Conservation (phyloP, 1,284 basidiomycete species). For the Heterobasidion annosum region DNA sequence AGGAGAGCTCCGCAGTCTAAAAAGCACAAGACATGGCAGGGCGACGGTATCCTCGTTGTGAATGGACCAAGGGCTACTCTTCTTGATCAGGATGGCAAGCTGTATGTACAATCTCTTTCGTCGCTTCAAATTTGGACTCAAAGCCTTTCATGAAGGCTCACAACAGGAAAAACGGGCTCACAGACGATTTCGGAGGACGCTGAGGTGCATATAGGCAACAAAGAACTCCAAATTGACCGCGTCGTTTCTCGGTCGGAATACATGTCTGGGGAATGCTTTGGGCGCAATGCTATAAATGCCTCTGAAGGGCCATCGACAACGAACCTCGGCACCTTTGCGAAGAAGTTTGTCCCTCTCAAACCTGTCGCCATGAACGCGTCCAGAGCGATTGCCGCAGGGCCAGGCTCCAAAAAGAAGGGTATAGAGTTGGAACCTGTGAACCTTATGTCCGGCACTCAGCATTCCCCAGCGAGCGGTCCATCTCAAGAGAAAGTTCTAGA, state of each 20-base stretch:
- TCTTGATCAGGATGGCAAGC: slow-evolving; percentile 53
- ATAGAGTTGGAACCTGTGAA: slow-evolving; percentile 35
- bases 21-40: slow-evolving; percentile 94
- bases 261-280: slow-evolving; percentile 58
- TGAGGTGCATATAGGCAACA: slow-evolving; percentile 52
- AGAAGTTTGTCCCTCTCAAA: slow-evolving; percentile 37
- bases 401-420: slow-evolving; percentile 14
- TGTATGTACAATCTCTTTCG: slow-evolving; percentile 27
- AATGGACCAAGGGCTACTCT: slow-evolving; percentile 38
- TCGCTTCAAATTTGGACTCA: slow-evolving; percentile 12
- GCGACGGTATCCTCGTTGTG: slow-evolving; percentile 61
- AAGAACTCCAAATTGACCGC: slow-evolving; percentile 65
- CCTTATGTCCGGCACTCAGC: slow-evolving; percentile 13
- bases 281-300: slow-evolving; percentile 16
- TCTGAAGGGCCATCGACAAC: slow-evolving; percentile 12
- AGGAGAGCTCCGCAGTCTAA: slow-evolving; percentile 74
- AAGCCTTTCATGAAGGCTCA: slow-evolving; percentile 20
- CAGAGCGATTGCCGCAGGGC: slow-evolving; percentile 11
- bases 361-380: slow-evolving; percentile 22
- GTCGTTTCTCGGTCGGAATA: slow-evolving; percentile 47
- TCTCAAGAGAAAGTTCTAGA: slow-evolving; percentile 10
- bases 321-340: slow-evolving; percentile 20
- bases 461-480: neutral
- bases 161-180: slow-evolving; percentile 23
- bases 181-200: slow-evolving; percentile 34